Base-by-base conservation (phyloP, 768 basidiomycete genomes). In the Lentinula edodes region DNA sequence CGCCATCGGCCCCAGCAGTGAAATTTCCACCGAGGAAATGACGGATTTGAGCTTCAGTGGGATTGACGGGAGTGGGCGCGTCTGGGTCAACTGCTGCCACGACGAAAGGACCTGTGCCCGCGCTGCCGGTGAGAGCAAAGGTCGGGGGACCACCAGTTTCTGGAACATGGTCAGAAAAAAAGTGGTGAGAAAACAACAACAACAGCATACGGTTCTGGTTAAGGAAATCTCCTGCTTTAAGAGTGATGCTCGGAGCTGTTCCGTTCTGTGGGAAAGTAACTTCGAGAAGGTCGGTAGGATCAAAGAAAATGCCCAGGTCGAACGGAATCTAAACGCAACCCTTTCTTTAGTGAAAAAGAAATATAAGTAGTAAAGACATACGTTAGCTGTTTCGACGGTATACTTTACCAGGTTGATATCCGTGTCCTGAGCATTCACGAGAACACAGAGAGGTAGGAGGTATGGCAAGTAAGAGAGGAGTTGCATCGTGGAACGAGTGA, bases 1-100 rank as follows among this genome's bases (percentile, higher is more conserved):
- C 13, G 18, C 32, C 38, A 20, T 23, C 35, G 28, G 20, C 34
- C n/a, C 39, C 55, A 34, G 41, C 42, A 28, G 50, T 39, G n/a
- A 80, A 81, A 65, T 79, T 74, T 0, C 77, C 77, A 1, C 77
- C 78, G 2, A 83, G 67, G 71, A 81, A 80, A 66, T 83, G 81
- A 2, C 80, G 74, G 46, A 83, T 77, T 63, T 83, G 78, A 1
- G 79, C 72, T 3, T 39, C 56, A 6, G 71, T 78, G 12, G 78
- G 76, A 16, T 64, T 68, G 63, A 80, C 77, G 1, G 82, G 81
- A n/a, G 81, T 81, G 7, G 81, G 81, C 9, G 77, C 80, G 63
- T 83, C 82, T 5, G 78, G 82, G 62, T 82, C 81, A 3, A 83
- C 77, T 9, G 73, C 65, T 0, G 77, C 76, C 13, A 83, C 65